These are phyloP conservation scores for Platanus orientalis DNA, from an alignment of 164 flowering plant species.

Conservation along the genomic window DNA sequence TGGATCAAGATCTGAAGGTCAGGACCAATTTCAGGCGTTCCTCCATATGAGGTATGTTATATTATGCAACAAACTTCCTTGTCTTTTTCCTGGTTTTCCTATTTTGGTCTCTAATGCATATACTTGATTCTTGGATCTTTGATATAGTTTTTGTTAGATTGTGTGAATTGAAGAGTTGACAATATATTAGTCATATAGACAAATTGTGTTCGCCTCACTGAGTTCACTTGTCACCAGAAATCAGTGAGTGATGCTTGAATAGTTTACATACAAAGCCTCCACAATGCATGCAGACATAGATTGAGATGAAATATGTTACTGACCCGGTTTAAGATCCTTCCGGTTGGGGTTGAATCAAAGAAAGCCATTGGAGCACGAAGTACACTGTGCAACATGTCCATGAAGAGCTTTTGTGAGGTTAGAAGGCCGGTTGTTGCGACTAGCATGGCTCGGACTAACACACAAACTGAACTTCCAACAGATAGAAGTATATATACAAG, in stretches of 20 bases:
- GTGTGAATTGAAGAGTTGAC: no score
- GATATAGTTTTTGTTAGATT: not conserved
- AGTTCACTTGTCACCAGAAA: no score
- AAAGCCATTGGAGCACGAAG: conserved; percentile 92
- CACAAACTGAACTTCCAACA: conserved; percentile 76
- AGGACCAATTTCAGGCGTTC: not conserved
- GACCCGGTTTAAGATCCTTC: conserved; percentile 91
- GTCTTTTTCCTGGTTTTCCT: not conserved
- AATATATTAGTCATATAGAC: no score
- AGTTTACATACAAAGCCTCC: no score
- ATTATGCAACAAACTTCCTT: not conserved
- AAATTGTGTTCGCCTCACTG: no score
- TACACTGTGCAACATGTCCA: conserved; percentile 68
- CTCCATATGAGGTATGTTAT: no score
- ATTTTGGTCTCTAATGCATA: not conserved
- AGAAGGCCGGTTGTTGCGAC: conserved; percentile 58
- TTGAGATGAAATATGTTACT: conserved; percentile 18
- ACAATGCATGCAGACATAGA: not conserved
- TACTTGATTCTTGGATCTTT: not conserved
- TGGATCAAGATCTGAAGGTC: not conserved
- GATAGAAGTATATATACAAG: conserved; percentile 66
- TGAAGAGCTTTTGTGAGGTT: conserved; percentile 72
- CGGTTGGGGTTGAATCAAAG: conserved; percentile 95
- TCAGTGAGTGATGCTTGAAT: no score
- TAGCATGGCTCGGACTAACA: conserved; percentile 55